Conservation (phyloP, 2,329 filamentous ascomycete genomes). For the Phialophora tarda region DNA sequence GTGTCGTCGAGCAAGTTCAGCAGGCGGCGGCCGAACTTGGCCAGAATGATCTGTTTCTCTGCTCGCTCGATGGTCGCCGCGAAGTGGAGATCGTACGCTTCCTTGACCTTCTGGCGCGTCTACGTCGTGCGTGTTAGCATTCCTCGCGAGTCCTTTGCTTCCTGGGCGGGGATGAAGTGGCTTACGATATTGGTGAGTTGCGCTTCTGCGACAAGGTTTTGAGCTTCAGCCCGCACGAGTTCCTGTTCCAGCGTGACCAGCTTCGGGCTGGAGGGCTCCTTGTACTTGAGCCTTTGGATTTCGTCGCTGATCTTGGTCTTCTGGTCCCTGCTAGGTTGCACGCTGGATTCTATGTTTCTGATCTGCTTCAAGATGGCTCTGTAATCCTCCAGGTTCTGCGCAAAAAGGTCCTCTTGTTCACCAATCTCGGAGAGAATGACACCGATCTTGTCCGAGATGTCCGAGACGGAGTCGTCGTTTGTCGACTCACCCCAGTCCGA, state of each 20-base stretch:
- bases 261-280: slow-evolving; percentile 83
- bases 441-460: slow-evolving; percentile 93
- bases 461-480: slow-evolving; percentile 81
- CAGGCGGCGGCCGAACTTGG: slow-evolving; percentile 84
- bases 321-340: slow-evolving; percentile 87
- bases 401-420: slow-evolving; percentile 89
- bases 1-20: slow-evolving; percentile 86
- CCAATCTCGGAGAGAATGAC: slow-evolving; percentile 91
- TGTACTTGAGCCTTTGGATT: slow-evolving; percentile 87
- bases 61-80: slow-evolving; percentile 91
- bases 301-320: slow-evolving; percentile 90
- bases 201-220: slow-evolving; percentile 93
- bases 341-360: slow-evolving; percentile 91
- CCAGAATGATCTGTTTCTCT: slow-evolving; percentile 95
- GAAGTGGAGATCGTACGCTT: slow-evolving; percentile 88
- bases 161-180: neutral
- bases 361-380: slow-evolving; percentile 85
- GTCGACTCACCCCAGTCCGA: slow-evolving; percentile 97
- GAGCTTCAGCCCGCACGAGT: slow-evolving; percentile 91
- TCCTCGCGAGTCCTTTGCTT: neutral
- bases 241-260: slow-evolving; percentile 91
- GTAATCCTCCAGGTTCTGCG: slow-evolving; percentile 84
- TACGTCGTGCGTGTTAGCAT: slow-evolving; percentile 46
- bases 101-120: slow-evolving; percentile 95
- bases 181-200: slow-evolving; percentile 91